phyloP scores from a whole-genome alignment of 192 early-diverging fungal species.

The Polychytrium aggregatum region DNA sequence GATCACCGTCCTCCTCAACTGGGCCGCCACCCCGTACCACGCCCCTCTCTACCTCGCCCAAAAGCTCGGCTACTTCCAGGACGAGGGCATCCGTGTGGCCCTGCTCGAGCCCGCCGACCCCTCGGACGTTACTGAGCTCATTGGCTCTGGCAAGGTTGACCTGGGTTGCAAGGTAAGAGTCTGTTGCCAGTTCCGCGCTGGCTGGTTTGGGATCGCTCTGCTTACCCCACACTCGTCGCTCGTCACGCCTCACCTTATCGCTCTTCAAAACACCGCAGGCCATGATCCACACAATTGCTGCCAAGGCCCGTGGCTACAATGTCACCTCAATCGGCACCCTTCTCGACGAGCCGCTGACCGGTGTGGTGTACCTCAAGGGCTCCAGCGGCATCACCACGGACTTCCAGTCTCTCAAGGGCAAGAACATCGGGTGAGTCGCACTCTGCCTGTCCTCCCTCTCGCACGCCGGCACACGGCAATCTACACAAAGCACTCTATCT shows the following conservation, averaged over 20 bases:
- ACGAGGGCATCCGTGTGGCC: conserved; percentile 51
- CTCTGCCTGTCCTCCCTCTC: not conserved
- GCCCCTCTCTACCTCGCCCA: conserved; percentile 51
- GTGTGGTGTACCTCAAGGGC: conserved; percentile 43
- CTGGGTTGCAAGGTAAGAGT: conserved; percentile 53
- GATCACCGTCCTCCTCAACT: conserved; percentile 26
- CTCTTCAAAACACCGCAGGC: too few relatives aligned
- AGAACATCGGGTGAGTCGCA: conserved; percentile 48
- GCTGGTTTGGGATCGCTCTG: too few relatives aligned
- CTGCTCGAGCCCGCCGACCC: conserved; percentile 56
- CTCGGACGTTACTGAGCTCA: conserved; percentile 52
- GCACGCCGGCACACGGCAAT: too few relatives aligned
- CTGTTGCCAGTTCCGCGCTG: too few relatives aligned
- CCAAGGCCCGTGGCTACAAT: conserved; percentile 46
- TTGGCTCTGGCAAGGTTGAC: conserved; percentile 46
- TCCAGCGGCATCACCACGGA: conserved; percentile 41
- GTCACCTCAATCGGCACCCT: conserved; percentile 55
- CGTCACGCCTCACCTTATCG: too few relatives aligned
- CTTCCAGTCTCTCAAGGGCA: conserved; percentile 38
- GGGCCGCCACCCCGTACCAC: conserved; percentile 50
- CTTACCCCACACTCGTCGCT: too few relatives aligned
- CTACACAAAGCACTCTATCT: too few relatives aligned
- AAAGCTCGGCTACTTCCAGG: conserved; percentile 44
- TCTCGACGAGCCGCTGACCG: conserved; percentile 55
- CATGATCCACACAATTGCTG: conserved; percentile 63